Evolutionary conservation across 768 basidiomycete genomes (phyloP).

Genomic region (Amanita thiersii): DNA sequence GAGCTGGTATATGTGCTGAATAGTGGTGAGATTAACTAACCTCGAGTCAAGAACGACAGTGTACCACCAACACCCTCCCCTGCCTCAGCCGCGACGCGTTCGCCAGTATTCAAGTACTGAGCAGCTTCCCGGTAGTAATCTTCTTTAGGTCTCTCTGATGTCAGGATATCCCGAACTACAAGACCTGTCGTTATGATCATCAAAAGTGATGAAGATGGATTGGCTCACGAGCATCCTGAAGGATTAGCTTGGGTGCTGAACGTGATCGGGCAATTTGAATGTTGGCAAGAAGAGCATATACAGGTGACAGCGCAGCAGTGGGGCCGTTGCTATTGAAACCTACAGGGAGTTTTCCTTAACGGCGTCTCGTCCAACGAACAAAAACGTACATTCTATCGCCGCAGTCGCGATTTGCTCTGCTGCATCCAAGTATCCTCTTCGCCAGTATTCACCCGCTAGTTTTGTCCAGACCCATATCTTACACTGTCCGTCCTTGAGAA

Average conservation of each 20-base stretch:
- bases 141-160: constrained; percentile 52
- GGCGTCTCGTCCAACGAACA: constrained; percentile 3
- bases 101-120: constrained; percentile 53
- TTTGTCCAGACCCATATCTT: constrained; percentile 72
- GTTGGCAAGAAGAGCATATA: constrained; percentile 80
- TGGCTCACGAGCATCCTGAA: constrained; percentile 66
- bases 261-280: constrained; percentile 75
- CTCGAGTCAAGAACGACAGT: constrained; percentile 58
- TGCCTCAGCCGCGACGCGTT: constrained; percentile 46
- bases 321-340: constrained; percentile 45
- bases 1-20: background rate
- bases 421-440: constrained; percentile 62
- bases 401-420: constrained; percentile 69
- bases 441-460: constrained; percentile 85
- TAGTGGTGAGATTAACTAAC: constrained; percentile 23
- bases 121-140: constrained; percentile 67
- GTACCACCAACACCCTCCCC: constrained; percentile 50
- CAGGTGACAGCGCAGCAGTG: constrained; percentile 50
- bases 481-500: constrained; percentile 66
- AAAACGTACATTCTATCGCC: constrained; percentile 55
- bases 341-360: constrained; percentile 19
- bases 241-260: constrained; percentile 73
- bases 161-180: constrained; percentile 59
- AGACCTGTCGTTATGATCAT: constrained; percentile 4
- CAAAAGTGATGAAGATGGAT: constrained; percentile 5